Base-by-base conservation (phyloP, 2,329 filamentous ascomycete species). In the Cryphonectria radicalis region DNA sequence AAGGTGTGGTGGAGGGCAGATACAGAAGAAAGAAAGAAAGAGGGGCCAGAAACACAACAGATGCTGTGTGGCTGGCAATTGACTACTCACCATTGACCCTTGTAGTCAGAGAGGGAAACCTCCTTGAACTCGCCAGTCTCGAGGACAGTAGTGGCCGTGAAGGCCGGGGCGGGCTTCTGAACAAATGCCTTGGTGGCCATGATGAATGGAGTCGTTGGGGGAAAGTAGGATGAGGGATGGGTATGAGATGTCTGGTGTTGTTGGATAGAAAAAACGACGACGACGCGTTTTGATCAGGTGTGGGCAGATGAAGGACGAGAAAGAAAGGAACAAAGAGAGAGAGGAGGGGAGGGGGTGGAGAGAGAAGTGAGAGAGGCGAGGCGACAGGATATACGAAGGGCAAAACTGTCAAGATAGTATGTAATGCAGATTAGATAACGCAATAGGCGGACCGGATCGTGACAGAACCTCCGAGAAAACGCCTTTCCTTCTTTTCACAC, bases 71-170 rank as follows among this genome's bases (percentile, higher is more conserved):
- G 8, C 66, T 69, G 28, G 28, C 28, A 28, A 28, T 28, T 60
- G 11, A 74, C 76, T 70, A 74, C 76, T 70, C 73, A 86, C 85
- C 85, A 85, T 80, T 86, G 82, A 74, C 85, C 83, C 57, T 78
- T 77, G 72, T 81, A 85, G 73, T 85, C 82, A 13, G 81, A 82
- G 63, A 85, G 80, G 37, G 79, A 80, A 67, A 84, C 79, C 74
- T 85, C 82, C 78, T 82, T 84, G 79, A 85, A 84, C 78, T 84
- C 83, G 72, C 82, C 82, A 67, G 81, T 82, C 62, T 85, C 80
- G 75, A 86, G 84, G 77, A 87, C 81, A 75, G 84, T 84, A 72
- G 81, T 84, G 74, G 84, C 83, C 73, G 78, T 85, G 80, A 87
- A 87, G 74, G 73, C 81, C 53, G 85, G 85, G 50, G 85, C 85